Base-by-base conservation (phyloP, 148 eudicot species). In the Rhododendron ovatum region DNA sequence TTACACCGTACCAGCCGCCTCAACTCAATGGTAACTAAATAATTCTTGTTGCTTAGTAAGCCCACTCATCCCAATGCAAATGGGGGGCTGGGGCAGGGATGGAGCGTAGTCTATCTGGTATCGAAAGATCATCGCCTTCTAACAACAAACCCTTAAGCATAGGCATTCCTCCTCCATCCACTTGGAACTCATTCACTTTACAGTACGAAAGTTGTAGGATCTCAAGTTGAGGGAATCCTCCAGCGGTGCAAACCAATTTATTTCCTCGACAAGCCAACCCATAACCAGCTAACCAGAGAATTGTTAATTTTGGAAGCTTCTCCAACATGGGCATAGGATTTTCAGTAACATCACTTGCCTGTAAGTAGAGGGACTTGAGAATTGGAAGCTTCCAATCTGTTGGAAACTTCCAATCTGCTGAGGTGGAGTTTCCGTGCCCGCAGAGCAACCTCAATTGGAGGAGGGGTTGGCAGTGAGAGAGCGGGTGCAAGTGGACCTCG, bases 151-250 rank as follows among this genome's bases (percentile, higher is more conserved):
- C 71, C 61, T n/a, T 82, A 17, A 82, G 45, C 45, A 43, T 2
- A 12, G 84, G 84, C 84, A 83, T 41, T 11, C 53, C 84, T 65
- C 76, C 84, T 24, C n/a, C 55, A 5, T 83, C 51, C 50, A 83
- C 57, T 4, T 65, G 76, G 53, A 67, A 63, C 11, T 63, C 7
- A 6, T 63, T 8, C 63, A 53, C 47, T 9, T 20, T 30, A 37
- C 22, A 24, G 0, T 0, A 0, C 0, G 0, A 0, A 57, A 28
- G 15, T 10, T 11, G 15, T 41, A 63, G 35, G 47, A 45, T 43
- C 2, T 43, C 22, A 9, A 83, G 84, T 39, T 26, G 30, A 4
- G 30, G 75, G 48, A 83, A 83, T 26, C 69, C 76, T 35, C 17
- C 18, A 20, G 15, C 9, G 17, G 8, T n/a, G 85, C 85, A 83